Percentiles rank a stretch among this genome's conserved stretches.
Conservation (phyloP, 805 yeast species). For the Saccharomycopsis sp. region DNA sequence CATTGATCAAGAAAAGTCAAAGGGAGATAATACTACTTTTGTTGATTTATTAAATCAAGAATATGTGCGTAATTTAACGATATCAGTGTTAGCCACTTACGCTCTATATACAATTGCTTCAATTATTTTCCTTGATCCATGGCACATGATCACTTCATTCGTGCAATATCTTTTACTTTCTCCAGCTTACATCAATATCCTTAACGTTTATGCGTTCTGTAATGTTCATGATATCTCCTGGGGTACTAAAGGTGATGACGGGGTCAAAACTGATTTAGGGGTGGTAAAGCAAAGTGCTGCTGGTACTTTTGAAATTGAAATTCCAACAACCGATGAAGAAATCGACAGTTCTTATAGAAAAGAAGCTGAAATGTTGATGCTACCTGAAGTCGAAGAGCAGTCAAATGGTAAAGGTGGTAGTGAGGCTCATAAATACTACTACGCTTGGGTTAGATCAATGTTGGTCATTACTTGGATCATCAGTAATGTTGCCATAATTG, state of each 20-base stretch:
- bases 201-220: slow-evolving; percentile 92
- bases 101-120: slow-evolving; percentile 74
- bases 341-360: slow-evolving; percentile 68
- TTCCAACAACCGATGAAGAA: slow-evolving; percentile 73
- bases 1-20: slow-evolving; percentile 39
- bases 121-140: slow-evolving; percentile 77
- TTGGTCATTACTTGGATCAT: slow-evolving; percentile 88
- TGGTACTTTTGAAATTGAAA: slow-evolving; percentile 60
- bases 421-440: slow-evolving; percentile 58
- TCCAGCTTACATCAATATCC: slow-evolving; percentile 85
- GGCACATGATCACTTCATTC: slow-evolving; percentile 87
- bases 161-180: slow-evolving; percentile 75
- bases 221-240: slow-evolving; percentile 94
- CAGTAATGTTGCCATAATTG: slow-evolving; percentile 74
- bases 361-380: slow-evolving; percentile 53
- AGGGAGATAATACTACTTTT: slow-evolving; percentile 17
- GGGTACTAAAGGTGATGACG: slow-evolving; percentile 91
- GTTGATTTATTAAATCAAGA: slow-evolving; percentile 50
- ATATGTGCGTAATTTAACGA: slow-evolving; percentile 76
- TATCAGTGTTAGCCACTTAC: slow-evolving; percentile 81
- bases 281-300: slow-evolving; percentile 62
- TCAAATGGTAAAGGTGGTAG: slow-evolving; percentile 28
- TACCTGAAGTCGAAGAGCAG: slow-evolving; percentile 30
- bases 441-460: slow-evolving; percentile 83
- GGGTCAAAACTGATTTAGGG: slow-evolving; percentile 56